Conservation (phyloP, 78 protist species). For the Speleostelium caveatum region DNA sequence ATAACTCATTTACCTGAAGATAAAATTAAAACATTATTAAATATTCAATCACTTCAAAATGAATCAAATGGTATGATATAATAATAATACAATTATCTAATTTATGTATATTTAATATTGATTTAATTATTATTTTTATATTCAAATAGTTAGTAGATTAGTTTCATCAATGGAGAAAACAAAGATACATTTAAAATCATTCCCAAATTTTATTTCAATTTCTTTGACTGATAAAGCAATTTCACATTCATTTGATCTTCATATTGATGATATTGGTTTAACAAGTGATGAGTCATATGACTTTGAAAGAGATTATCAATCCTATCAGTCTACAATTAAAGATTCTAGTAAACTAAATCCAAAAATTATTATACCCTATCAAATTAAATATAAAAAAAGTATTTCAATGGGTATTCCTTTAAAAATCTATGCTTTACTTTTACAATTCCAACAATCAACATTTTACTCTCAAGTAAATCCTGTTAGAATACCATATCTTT, state of each 20-base stretch:
- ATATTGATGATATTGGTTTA: not conserved
- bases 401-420: not conserved
- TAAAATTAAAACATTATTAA: constrained; percentile 51
- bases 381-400: constrained; percentile 47
- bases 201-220: constrained; percentile 39
- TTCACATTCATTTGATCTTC: constrained; percentile 1
- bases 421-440: constrained; percentile 56
- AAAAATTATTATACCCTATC: constrained; percentile 59
- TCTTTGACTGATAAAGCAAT: constrained; percentile 21
- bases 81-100: not conserved
- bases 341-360: constrained; percentile 26
- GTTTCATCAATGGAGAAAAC: constrained; percentile 11
- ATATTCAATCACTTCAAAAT: constrained; percentile 3
- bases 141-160: constrained; percentile 40
- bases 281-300: not conserved
- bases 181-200: constrained; percentile 21
- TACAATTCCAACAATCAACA: constrained; percentile 42
- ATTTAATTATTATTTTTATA: not conserved
- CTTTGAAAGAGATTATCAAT: not conserved
- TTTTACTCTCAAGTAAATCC: constrained; percentile 38
- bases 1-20: constrained; percentile 72
- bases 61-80: constrained; percentile 35
- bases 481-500: constrained; percentile 66
- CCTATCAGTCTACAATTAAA: constrained; percentile 1
- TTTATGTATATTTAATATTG: too few species aligned